phyloP scores from a whole-genome alignment of 2,329 filamentous ascomycete species.

The Torrubiella hemipterigena region DNA sequence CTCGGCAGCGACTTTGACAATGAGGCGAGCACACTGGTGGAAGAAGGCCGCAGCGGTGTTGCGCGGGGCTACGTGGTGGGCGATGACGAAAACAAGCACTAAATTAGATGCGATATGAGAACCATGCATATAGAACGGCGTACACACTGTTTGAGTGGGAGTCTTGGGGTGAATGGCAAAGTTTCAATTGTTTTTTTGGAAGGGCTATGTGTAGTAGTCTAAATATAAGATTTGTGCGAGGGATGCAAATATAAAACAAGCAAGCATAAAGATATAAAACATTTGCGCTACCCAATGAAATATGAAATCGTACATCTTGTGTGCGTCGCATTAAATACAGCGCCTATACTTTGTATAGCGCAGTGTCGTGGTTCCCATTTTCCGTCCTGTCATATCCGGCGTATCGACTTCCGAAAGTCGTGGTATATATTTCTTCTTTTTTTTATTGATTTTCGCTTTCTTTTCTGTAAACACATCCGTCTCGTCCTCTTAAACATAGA shows the following conservation, averaged over 20 bases:
- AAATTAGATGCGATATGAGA: conserved; percentile 1
- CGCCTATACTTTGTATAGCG: no score
- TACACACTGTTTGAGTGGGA: no score
- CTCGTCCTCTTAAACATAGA: conserved; percentile 35
- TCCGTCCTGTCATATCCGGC: not conserved
- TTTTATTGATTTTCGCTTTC: no score
- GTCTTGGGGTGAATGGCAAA: no score
- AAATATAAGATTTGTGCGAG: not conserved
- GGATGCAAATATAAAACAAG: no score
- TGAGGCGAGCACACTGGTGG: conserved; percentile 54
- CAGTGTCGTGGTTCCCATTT: no score
- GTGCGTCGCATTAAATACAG: no score
- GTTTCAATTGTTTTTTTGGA: not conserved
- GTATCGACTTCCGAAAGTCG: not conserved
- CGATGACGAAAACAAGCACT: conserved; percentile 28
- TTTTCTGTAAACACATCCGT: no score
- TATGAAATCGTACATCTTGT: no score
- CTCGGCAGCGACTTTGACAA: conserved; percentile 73
- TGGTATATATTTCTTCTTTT: not conserved
- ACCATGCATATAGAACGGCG: no score
- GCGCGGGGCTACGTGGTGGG: conserved; percentile 81
- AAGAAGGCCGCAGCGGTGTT: conserved; percentile 78
- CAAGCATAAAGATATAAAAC: no score
- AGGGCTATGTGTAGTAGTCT: not conserved
- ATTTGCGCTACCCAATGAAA: no score